Conservation (phyloP, 495 filamentous ascomycete genomes). For the Physcia stellaris region DNA sequence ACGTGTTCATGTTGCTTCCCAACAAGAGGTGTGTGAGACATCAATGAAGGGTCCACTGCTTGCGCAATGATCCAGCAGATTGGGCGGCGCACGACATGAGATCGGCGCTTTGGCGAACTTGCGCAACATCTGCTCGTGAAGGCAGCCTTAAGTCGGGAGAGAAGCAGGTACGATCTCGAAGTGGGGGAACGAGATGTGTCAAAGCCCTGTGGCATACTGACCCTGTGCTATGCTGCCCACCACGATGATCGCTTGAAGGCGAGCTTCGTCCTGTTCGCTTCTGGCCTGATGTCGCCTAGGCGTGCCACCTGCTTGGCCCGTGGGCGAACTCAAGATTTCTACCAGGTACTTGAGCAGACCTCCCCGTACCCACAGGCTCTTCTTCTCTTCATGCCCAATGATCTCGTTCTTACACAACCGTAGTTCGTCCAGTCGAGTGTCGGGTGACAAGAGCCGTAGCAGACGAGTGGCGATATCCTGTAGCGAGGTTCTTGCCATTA, state of each 20-base stretch:
- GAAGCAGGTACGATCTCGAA: too few relatives aligned
- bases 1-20: too few relatives aligned
- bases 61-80: too few relatives aligned
- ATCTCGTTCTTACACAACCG: constrained; percentile 73
- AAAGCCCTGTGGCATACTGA: too few relatives aligned
- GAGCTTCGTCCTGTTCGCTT: constrained; percentile 46
- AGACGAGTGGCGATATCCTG: background rate
- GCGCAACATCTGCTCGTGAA: too few relatives aligned
- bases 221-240: constrained; percentile 76
- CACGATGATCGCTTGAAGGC: constrained; percentile 67
- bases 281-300: constrained; percentile 26
- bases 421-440: constrained; percentile 50
- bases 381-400: constrained; percentile 77
- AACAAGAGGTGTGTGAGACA: too few relatives aligned
- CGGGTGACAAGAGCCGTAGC: constrained; percentile 23
- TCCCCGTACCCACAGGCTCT: constrained; percentile 55
- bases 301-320: constrained; percentile 20
- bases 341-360: constrained; percentile 60
- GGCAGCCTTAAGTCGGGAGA: too few relatives aligned
- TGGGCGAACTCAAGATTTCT: constrained; percentile 36
- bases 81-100: too few relatives aligned
- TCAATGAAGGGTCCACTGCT: too few relatives aligned
- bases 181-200: too few relatives aligned
- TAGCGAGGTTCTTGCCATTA: background rate
- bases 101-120: too few relatives aligned